A percentile compares a stretch with the other conserved stretches of the same genome.
phyloP scores from a whole-genome alignment of 257 asterid genomes.

The Jacaranda copaia region DNA sequence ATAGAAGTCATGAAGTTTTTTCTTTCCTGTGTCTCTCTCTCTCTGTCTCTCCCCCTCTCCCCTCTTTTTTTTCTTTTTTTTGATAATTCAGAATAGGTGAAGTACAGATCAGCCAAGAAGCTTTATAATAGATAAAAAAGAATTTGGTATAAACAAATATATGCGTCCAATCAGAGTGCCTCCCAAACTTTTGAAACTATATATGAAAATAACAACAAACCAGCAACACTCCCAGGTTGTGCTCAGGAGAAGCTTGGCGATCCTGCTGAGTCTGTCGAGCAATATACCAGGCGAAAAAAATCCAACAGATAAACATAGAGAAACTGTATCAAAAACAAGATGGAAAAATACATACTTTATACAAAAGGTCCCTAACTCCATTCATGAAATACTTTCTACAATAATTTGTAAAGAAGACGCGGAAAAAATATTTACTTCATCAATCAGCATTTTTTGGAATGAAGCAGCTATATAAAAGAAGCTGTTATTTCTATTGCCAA shows the following conservation, averaged over 20 bases:
- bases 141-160: slow-evolving; percentile 3
- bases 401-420: neutral
- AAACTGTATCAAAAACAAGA: neutral
- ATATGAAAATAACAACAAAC: slow-evolving; percentile 43
- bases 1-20: slow-evolving; percentile 11
- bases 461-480: neutral
- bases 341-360: neutral
- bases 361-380: slow-evolving; percentile 4
- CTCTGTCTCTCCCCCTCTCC: too few species aligned
- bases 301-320: neutral
- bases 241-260: slow-evolving; percentile 68
- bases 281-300: slow-evolving; percentile 18
- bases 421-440: neutral
- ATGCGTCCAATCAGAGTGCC: neutral
- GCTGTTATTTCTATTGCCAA: neutral
- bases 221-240: slow-evolving; percentile 90
- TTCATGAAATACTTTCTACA: neutral
- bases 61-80: too few species aligned
- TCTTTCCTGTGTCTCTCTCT: too few species aligned
- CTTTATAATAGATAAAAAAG: neutral
- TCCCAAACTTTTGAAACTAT: neutral
- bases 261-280: slow-evolving; percentile 61
- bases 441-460: slow-evolving; percentile 9
- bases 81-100: too few species aligned
- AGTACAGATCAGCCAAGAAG: neutral